These are phyloP conservation scores for Paxillus ammoniavirescens DNA, from an alignment of 768 basidiomycete species.

Conservation along the genomic window DNA sequence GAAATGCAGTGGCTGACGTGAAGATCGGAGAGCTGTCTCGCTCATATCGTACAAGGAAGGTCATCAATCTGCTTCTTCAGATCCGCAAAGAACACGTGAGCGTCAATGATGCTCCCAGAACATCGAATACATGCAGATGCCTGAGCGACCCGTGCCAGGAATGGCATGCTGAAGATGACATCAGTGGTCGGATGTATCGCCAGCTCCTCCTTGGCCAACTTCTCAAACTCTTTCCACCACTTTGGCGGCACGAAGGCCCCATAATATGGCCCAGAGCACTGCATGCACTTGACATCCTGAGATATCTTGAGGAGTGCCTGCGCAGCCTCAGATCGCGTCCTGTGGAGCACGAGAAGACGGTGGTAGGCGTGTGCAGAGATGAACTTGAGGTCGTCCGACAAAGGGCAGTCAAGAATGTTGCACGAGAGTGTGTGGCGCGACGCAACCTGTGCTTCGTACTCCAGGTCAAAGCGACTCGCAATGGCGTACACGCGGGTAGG, in stretches of 20 bases:
- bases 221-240: conserved; percentile 70
- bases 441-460: conserved; percentile 60
- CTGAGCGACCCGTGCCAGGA: conserved; percentile 51
- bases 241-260: conserved; percentile 50
- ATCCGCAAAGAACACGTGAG: conserved; percentile 51
- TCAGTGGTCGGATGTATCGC: conserved; percentile 53
- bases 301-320: conserved; percentile 44
- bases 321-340: conserved; percentile 49
- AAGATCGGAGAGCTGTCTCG: neutral
- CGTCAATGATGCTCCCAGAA: conserved; percentile 62
- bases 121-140: conserved; percentile 60
- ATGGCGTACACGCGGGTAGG: conserved; percentile 71
- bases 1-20: neutral
- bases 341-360: conserved; percentile 60
- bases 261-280: conserved; percentile 56
- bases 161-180: conserved; percentile 58
- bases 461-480: conserved; percentile 62
- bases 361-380: conserved; percentile 71
- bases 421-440: conserved; percentile 55
- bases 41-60: conserved; percentile 43
- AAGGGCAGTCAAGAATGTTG: conserved; percentile 54
- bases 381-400: conserved; percentile 60
- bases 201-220: conserved; percentile 57
- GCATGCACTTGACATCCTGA: conserved; percentile 59
- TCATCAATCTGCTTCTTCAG: conserved; percentile 60